Percentiles rank a stretch among this genome's conserved stretches.
phyloP scores from a whole-genome alignment of 2,329 filamentous ascomycete species.

The Fusarium luffae region DNA sequence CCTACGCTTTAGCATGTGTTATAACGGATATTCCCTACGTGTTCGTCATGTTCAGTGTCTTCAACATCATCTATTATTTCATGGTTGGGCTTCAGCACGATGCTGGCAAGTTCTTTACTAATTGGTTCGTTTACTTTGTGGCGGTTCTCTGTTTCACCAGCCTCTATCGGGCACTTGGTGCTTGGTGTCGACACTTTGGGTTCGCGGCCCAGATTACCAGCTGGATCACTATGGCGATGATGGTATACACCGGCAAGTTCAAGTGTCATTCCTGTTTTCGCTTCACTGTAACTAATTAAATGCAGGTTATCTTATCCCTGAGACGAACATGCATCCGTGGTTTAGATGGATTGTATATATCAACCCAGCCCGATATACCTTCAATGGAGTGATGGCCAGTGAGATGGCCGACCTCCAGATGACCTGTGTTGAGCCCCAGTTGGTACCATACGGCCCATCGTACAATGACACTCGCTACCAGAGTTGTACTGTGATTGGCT shows the following conservation, averaged over 20 bases:
- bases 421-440: constrained; percentile 1
- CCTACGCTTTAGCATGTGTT: constrained; percentile 33
- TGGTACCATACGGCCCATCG: constrained; percentile 41
- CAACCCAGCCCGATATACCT: constrained; percentile 69
- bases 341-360: constrained; percentile 73
- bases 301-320: constrained; percentile 59
- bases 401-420: constrained; percentile 59
- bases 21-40: constrained; percentile 31
- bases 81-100: constrained; percentile 72
- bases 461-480: neutral
- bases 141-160: constrained; percentile 49
- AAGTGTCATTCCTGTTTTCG: too few relatives aligned
- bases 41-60: constrained; percentile 50
- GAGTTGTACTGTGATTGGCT: neutral
- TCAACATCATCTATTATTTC: constrained; percentile 65
- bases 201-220: neutral
- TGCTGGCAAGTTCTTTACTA: constrained; percentile 59
- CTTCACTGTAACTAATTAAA: too few relatives aligned
- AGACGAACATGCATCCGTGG: constrained; percentile 58
- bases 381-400: constrained; percentile 71
- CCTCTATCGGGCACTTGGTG: neutral
- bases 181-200: neutral
- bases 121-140: constrained; percentile 56
- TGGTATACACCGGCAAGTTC: constrained; percentile 53
- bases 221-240: constrained; percentile 68